These are phyloP conservation scores for Pachysandra terminalis DNA, from an alignment of 164 flowering plant species.

Conservation along the genomic window DNA sequence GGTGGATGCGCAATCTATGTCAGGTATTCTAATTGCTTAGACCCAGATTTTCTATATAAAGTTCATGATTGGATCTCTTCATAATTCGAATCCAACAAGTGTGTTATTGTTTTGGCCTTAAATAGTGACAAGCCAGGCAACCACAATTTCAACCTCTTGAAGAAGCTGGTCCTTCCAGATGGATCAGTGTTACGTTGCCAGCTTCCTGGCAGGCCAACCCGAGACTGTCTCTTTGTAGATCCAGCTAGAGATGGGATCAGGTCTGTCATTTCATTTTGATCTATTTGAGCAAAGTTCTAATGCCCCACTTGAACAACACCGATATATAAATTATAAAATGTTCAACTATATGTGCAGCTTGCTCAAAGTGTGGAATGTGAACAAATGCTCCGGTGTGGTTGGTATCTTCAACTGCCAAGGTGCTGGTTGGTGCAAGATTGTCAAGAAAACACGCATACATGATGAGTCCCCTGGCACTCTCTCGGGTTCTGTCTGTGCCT, in stretches of 20 bases:
- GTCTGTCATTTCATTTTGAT: neutral
- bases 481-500: constrained; percentile 53
- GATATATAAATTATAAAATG: too few species aligned
- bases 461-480: constrained; percentile 80
- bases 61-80: too few species aligned
- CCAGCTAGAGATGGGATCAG: neutral
- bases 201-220: neutral
- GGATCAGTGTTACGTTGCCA: neutral
- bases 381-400: constrained; percentile 82
- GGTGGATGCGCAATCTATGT: constrained; percentile 97
- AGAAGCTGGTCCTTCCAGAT: neutral
- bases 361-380: constrained; percentile 90
- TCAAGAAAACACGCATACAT: constrained; percentile 83
- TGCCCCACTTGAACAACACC: neutral
- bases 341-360: constrained; percentile 43
- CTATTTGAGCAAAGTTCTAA: too few species aligned
- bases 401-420: constrained; percentile 99
- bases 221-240: neutral
- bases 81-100: neutral
- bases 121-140: constrained; percentile 79
- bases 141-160: neutral
- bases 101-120: neutral
- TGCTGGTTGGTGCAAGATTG: constrained; percentile 90
- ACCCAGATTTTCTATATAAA: neutral
- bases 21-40: constrained; percentile 41